A percentile compares a stretch with the other conserved stretches of the same genome.
Conservation (phyloP, 2,329 filamentous ascomycete species). For the Didymellaceae sp. region DNA sequence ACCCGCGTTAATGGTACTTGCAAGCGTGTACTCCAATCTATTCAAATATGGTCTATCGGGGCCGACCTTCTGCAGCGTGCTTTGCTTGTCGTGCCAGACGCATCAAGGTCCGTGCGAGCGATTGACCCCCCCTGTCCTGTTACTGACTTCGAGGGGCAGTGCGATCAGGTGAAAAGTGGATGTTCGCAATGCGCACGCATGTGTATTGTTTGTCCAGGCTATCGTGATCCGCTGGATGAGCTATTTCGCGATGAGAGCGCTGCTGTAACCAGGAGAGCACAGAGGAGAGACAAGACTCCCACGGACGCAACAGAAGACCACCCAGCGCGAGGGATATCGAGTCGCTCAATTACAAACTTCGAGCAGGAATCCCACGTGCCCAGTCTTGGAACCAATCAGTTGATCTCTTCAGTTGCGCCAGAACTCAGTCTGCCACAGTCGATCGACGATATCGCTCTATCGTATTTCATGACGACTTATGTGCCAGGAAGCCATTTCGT, state of each 20-base stretch:
- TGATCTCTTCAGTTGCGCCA: neutral
- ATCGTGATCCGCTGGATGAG: constrained; percentile 22
- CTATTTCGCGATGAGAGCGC: constrained; percentile 24
- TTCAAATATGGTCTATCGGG: constrained; percentile 18
- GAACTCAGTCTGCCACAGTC: constrained; percentile 1
- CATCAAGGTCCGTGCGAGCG: constrained; percentile 17
- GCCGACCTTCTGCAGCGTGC: constrained; percentile 22
- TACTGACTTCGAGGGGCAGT: constrained; percentile 4
- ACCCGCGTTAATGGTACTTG: neutral
- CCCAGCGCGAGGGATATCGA: neutral
- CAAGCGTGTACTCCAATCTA: neutral
- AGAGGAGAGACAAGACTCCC: constrained; percentile 12
- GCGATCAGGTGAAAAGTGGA: constrained; percentile 11
- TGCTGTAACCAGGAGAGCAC: constrained; percentile 15
- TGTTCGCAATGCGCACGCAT: constrained; percentile 25
- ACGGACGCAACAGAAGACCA: too few species aligned
- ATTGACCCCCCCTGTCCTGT: neutral
- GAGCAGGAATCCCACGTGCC: too few species aligned
- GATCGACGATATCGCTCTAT: constrained; percentile 11
- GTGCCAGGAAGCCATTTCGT: constrained; percentile 28
- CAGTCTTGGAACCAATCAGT: too few species aligned
- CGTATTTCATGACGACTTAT: constrained; percentile 25
- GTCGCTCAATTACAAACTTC: neutral
- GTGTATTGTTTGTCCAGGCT: constrained; percentile 23
- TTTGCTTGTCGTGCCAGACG: constrained; percentile 19